Evolutionary conservation across 2,329 filamentous ascomycete genomes (phyloP).

Genomic region (Hymenoscyphus occultus): DNA sequence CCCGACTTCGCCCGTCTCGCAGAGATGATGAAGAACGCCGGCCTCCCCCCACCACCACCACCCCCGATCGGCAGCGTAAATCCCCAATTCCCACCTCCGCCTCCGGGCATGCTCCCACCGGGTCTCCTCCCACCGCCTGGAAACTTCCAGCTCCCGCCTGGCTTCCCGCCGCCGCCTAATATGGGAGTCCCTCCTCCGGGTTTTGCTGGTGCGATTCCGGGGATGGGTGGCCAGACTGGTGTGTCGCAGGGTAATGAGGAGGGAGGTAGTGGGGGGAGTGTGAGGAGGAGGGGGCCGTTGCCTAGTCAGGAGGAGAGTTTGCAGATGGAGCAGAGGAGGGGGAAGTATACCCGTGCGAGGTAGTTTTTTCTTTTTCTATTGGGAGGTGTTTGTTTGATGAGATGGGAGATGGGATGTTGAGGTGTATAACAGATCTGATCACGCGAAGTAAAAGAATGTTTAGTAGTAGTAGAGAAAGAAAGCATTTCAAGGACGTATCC

Average conservation of each 20-base stretch:
- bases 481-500: too few species aligned
- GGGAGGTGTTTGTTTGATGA: neutral
- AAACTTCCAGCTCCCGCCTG: slow-evolving; percentile 27
- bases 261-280: slow-evolving; percentile 36
- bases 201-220: slow-evolving; percentile 29
- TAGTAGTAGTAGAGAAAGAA: neutral
- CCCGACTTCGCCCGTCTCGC: slow-evolving; percentile 59
- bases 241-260: neutral
- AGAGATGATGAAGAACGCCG: slow-evolving; percentile 64
- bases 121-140: slow-evolving; percentile 45
- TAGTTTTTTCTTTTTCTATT: slow-evolving; percentile 10
- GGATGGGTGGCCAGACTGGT: slow-evolving; percentile 22
- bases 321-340: slow-evolving; percentile 68
- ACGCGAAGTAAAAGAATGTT: neutral
- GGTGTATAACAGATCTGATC: neutral
- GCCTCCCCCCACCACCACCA: slow-evolving; percentile 59
- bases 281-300: slow-evolving; percentile 64
- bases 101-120: slow-evolving; percentile 47
- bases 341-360: slow-evolving; percentile 53
- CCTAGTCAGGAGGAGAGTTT: slow-evolving; percentile 83
- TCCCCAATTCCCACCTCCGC: slow-evolving; percentile 35
- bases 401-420: neutral
- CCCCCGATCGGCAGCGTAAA: slow-evolving; percentile 34
- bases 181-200: slow-evolving; percentile 34
- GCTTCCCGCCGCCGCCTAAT: slow-evolving; percentile 39